Conservation (phyloP, 2,329 filamentous ascomycete species). For the Aspergillus caelatus region DNA sequence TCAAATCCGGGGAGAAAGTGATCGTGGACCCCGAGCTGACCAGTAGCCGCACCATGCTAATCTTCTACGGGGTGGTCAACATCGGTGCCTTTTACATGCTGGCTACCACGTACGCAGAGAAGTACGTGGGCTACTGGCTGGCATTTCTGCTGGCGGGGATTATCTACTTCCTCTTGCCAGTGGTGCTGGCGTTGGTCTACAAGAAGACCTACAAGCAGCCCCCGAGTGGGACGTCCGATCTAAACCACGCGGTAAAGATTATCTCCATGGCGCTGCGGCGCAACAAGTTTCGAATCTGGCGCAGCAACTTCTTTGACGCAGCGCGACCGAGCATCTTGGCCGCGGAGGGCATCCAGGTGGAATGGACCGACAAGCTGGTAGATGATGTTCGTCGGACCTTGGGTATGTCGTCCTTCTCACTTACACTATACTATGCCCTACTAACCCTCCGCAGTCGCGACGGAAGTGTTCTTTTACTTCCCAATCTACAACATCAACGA, state of each 20-base stretch:
- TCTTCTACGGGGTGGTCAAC: slow-evolving; percentile 39
- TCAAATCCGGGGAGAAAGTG: slow-evolving; percentile 49
- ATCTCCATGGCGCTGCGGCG: slow-evolving; percentile 33
- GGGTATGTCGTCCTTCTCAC: neutral
- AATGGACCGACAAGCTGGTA: slow-evolving; percentile 40
- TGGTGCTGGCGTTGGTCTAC: slow-evolving; percentile 37
- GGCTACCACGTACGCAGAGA: slow-evolving; percentile 46
- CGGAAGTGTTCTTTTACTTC: slow-evolving; percentile 41
- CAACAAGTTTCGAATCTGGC: slow-evolving; percentile 36
- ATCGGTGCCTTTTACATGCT: slow-evolving; percentile 40
- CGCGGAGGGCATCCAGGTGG: slow-evolving; percentile 30
- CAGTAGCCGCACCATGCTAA: slow-evolving; percentile 38
- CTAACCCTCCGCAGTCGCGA: slow-evolving; percentile 24
- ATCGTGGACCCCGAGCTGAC: slow-evolving; percentile 53
- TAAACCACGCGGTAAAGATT: slow-evolving; percentile 38
- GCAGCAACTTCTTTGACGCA: slow-evolving; percentile 37
- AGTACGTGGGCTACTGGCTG: slow-evolving; percentile 45
- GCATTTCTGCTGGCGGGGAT: slow-evolving; percentile 33
- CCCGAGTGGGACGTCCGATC: slow-evolving; percentile 31
- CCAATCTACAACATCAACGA: slow-evolving; percentile 44
- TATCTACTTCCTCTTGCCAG: slow-evolving; percentile 41
- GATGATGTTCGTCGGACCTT: slow-evolving; percentile 39
- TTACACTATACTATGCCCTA: neutral
- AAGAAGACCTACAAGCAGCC: slow-evolving; percentile 36
- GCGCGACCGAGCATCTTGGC: slow-evolving; percentile 37